Evolutionary conservation across 768 basidiomycete genomes (phyloP).

Genomic region (Antrodiella citrinella): DNA sequence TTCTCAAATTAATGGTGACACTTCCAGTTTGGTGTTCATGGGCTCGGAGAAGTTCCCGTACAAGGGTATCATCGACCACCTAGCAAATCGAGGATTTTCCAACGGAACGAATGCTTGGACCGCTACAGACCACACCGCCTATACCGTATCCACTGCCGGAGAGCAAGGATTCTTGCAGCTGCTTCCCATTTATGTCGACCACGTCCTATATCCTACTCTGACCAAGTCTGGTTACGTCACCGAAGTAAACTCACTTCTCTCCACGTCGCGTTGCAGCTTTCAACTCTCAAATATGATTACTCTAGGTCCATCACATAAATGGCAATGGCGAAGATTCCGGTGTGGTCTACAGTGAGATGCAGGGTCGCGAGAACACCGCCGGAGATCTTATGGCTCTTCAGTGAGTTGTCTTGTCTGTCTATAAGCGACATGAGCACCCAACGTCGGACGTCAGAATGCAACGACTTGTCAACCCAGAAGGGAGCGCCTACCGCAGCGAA

Average conservation of each 20-base stretch:
- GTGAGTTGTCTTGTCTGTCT: slow-evolving; percentile 32
- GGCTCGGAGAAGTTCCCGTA: slow-evolving; percentile 93
- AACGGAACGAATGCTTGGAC: slow-evolving; percentile 97
- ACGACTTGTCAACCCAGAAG: slow-evolving; percentile 68
- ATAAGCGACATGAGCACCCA: neutral
- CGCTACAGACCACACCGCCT: slow-evolving; percentile 89
- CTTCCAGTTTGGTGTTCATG: slow-evolving; percentile 76
- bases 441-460: slow-evolving; percentile 47
- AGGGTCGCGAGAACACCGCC: slow-evolving; percentile 89
- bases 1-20: slow-evolving; percentile 2
- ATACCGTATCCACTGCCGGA: slow-evolving; percentile 93
- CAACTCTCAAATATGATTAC: slow-evolving; percentile 2
- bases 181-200: slow-evolving; percentile 88
- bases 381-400: slow-evolving; percentile 83
- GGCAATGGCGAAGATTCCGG: slow-evolving; percentile 86
- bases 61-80: slow-evolving; percentile 90
- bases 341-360: slow-evolving; percentile 97
- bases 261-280: neutral
- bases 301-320: slow-evolving; percentile 90
- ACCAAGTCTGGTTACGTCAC: slow-evolving; percentile 76
- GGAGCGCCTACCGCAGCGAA: slow-evolving; percentile 90
- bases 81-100: slow-evolving; percentile 91
- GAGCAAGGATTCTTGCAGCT: slow-evolving; percentile 85
- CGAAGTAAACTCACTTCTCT: slow-evolving; percentile 27
- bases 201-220: slow-evolving; percentile 93